Percentiles rank a stretch among this genome's conserved stretches.
phyloP scores from a whole-genome alignment of 495 filamentous ascomycete genomes.

The Hyaloscypha hepaticicola region DNA sequence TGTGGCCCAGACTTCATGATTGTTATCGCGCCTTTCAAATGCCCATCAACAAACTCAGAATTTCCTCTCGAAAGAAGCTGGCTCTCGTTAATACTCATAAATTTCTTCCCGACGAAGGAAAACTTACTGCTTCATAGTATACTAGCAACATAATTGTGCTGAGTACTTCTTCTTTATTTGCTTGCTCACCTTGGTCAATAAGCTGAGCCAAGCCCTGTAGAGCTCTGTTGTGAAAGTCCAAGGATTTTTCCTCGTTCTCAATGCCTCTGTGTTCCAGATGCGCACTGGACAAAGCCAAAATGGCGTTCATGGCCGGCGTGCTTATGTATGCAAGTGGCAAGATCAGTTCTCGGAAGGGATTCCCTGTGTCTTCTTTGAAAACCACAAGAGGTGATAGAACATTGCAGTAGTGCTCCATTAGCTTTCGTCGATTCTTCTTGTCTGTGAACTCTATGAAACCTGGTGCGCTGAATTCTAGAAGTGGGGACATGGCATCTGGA shows the following conservation, averaged over 20 bases:
- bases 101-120: no score
- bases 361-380: slow-evolving; percentile 56
- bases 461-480: not conserved
- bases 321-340: slow-evolving; percentile 52
- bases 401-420: slow-evolving; percentile 59
- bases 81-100: not conserved
- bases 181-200: slow-evolving; percentile 47
- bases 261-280: slow-evolving; percentile 52
- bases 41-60: slow-evolving; percentile 52
- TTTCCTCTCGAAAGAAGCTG: slow-evolving; percentile 51
- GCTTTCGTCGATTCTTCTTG: slow-evolving; percentile 44
- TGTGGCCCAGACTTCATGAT: slow-evolving; percentile 48
- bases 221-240: slow-evolving; percentile 55
- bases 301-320: slow-evolving; percentile 51
- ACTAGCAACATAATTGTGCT: slow-evolving; percentile 58
- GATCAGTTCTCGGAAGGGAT: slow-evolving; percentile 58
- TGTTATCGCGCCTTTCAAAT: slow-evolving; percentile 54
- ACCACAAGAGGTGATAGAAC: slow-evolving; percentile 58
- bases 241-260: slow-evolving; percentile 51
- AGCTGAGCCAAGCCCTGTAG: slow-evolving; percentile 52
- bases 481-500: not conserved
- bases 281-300: slow-evolving; percentile 54
- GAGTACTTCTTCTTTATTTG: slow-evolving; percentile 52
- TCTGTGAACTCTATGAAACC: not conserved
- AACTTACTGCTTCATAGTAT: slow-evolving; percentile 51